A percentile compares a stretch with the other conserved stretches of the same genome.
Conservation (phyloP, 1,284 basidiomycete species). For the Trichosporon coremiiforme region DNA sequence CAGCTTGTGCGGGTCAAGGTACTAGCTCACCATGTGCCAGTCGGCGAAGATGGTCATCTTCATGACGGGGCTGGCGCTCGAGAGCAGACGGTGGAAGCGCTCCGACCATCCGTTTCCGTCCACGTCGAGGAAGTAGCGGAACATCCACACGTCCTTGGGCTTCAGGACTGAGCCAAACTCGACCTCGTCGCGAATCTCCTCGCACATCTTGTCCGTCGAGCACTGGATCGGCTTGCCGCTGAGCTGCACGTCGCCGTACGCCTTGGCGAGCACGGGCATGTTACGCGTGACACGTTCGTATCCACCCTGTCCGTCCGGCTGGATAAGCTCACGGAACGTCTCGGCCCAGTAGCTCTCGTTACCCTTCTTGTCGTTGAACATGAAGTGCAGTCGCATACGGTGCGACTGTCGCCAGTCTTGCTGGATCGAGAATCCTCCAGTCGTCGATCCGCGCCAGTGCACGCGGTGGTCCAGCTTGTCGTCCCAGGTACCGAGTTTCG, state of each 20-base stretch:
- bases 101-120: constrained; percentile 71
- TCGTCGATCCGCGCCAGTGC: constrained; percentile 58
- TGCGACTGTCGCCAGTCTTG: constrained; percentile 56
- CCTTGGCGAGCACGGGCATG: constrained; percentile 45
- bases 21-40: constrained; percentile 52
- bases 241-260: constrained; percentile 56
- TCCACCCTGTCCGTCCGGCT: constrained; percentile 50
- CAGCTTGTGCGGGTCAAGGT: not conserved
- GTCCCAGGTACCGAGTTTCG: constrained; percentile 46
- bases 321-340: constrained; percentile 47
- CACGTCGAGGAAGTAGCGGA: constrained; percentile 52
- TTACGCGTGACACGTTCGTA: constrained; percentile 42
- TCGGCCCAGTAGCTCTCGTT: constrained; percentile 40
- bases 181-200: constrained; percentile 47
- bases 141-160: constrained; percentile 61
- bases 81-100: constrained; percentile 62
- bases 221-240: constrained; percentile 49
- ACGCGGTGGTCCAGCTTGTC: constrained; percentile 53
- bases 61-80: constrained; percentile 54
- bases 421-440: constrained; percentile 52
- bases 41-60: constrained; percentile 58
- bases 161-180: constrained; percentile 60
- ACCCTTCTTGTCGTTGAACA: constrained; percentile 55
- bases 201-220: constrained; percentile 40
- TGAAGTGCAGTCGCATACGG: constrained; percentile 55